Evolutionary conservation across 1,284 basidiomycete genomes (phyloP).

Genomic region (Hortiboletus rubellus): DNA sequence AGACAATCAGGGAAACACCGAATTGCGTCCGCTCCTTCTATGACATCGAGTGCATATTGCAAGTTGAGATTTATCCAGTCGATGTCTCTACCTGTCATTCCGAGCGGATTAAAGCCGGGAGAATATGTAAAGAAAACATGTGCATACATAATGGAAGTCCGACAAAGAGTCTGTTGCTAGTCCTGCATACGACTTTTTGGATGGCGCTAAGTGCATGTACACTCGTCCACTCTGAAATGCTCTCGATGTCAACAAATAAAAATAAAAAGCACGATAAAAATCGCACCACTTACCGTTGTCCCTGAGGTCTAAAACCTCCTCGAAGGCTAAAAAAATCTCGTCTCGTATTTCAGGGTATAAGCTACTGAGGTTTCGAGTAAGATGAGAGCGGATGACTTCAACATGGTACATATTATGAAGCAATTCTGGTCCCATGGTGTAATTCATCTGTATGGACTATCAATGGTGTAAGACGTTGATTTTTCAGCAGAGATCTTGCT

Average conservation of each 20-base stretch:
- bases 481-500: background rate
- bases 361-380: slow-evolving; percentile 32
- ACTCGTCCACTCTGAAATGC: slow-evolving; percentile 29
- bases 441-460: slow-evolving; percentile 23
- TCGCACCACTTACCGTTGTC: slow-evolving; percentile 9
- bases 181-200: slow-evolving; percentile 32
- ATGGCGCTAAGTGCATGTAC: slow-evolving; percentile 18
- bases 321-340: slow-evolving; percentile 30
- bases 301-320: slow-evolving; percentile 19
- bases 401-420: slow-evolving; percentile 30
- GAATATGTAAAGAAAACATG: background rate
- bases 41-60: slow-evolving; percentile 35
- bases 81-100: slow-evolving; percentile 38
- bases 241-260: background rate
- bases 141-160: slow-evolving; percentile 40
- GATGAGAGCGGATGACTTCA: slow-evolving; percentile 23
- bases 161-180: slow-evolving; percentile 40
- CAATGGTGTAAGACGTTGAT: background rate
- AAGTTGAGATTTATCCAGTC: slow-evolving; percentile 26
- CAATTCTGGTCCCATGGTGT: slow-evolving; percentile 30
- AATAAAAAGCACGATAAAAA: background rate
- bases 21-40: slow-evolving; percentile 30
- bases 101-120: background rate
- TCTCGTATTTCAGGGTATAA: slow-evolving; percentile 9
- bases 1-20: slow-evolving; percentile 39